Evolutionary conservation across 352 stramenopile genomes (phyloP).

Genomic region (Phytophthora uliginosa): DNA sequence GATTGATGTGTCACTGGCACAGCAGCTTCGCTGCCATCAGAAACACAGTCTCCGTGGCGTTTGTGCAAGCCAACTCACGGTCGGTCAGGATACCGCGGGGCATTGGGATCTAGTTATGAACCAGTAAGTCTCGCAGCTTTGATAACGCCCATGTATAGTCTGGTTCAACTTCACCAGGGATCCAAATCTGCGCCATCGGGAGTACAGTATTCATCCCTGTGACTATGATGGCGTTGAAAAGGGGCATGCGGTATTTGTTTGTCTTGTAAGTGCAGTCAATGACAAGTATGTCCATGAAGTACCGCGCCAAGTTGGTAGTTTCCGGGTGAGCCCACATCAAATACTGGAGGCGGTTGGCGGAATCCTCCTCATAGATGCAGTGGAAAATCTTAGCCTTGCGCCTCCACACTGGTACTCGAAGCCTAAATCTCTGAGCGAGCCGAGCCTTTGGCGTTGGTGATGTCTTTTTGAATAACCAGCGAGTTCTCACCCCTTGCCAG

Average conservation of each 20-base stretch:
- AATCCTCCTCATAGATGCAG: constrained; percentile 1
- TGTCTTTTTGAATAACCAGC: constrained; percentile 4
- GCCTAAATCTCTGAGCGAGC: neutral
- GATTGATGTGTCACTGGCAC: too few relatives aligned
- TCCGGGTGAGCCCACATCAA: constrained; percentile 22
- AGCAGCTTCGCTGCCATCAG: too few relatives aligned
- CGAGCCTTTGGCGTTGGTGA: constrained; percentile 8
- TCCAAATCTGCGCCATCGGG: neutral
- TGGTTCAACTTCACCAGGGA: neutral
- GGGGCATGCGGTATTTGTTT: constrained; percentile 4
- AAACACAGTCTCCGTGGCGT: neutral
- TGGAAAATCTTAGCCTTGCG: neutral
- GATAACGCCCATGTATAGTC: neutral
- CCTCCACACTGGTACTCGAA: neutral
- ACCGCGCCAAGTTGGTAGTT: neutral
- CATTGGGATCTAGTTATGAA: neutral
- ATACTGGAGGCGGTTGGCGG: constrained; percentile 11
- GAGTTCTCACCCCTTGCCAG: neutral
- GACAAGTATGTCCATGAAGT: constrained; percentile 16
- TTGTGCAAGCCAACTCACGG: constrained; percentile 4
- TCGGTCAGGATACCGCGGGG: neutral
- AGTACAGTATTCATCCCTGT: neutral
- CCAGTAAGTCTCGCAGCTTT: neutral
- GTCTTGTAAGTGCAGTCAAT: constrained; percentile 27
- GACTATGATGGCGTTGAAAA: constrained; percentile 3